These are phyloP conservation scores for Dendrobium chrysotoxum DNA, from an alignment of 106 monocot species.

Conservation along the genomic window DNA sequence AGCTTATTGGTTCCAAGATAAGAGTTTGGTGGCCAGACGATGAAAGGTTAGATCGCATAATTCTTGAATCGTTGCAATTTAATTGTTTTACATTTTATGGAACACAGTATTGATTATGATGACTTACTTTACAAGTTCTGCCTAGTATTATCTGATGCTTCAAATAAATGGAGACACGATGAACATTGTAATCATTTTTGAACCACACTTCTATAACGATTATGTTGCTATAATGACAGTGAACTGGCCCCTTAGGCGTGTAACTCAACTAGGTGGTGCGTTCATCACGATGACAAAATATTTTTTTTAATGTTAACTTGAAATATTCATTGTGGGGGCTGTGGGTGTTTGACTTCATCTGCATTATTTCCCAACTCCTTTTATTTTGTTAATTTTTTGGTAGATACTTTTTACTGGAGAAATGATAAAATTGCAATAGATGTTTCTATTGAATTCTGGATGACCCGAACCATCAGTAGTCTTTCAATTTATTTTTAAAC, in stretches of 20 bases:
- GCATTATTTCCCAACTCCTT: not conserved
- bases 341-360: not conserved
- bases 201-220: not conserved
- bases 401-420: too few species aligned
- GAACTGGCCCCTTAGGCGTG: not conserved
- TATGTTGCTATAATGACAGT: not conserved
- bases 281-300: not conserved
- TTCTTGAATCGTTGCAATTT: not conserved
- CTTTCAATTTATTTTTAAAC: not conserved
- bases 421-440: not conserved
- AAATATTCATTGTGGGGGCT: too few species aligned
- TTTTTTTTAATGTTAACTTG: too few species aligned
- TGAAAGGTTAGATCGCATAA: conserved; percentile 2
- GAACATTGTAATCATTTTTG: not conserved
- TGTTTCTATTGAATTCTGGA: not conserved
- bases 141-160: not conserved
- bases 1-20: conserved; percentile 2
- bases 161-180: not conserved
- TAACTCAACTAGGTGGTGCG: not conserved
- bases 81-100: not conserved
- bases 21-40: conserved; percentile 11
- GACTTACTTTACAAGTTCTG: not conserved
- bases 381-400: not conserved
- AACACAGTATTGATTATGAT: not conserved
- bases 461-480: not conserved